These are phyloP conservation scores for Jaenimonas drosophilae DNA, from an alignment of 208 protist species.

Conservation along the genomic window DNA sequence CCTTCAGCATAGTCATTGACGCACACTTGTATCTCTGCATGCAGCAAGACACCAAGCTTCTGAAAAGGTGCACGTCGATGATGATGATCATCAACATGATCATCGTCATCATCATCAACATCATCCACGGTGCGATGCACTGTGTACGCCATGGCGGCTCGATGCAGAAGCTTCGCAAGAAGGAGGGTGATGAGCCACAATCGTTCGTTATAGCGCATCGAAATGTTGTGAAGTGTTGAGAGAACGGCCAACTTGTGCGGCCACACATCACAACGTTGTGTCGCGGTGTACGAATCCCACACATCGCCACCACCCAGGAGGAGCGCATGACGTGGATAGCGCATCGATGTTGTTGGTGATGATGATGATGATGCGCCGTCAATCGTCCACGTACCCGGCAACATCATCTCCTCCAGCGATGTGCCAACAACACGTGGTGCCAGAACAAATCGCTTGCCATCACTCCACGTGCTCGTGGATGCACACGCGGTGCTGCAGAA, in stretches of 20 bases:
- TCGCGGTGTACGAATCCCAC: conserved; percentile 3
- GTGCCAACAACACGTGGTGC: no score
- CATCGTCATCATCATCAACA: no score
- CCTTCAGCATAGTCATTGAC: conserved; percentile 25
- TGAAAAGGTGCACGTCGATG: no score
- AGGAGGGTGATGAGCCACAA: conserved; percentile 31
- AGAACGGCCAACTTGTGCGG: conserved; percentile 12
- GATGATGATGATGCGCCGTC: no score
- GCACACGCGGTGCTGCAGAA: conserved; percentile 11
- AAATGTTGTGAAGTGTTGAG: conserved; percentile 21
- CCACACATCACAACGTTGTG: conserved; percentile 9
- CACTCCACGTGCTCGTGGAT: conserved; percentile 2
- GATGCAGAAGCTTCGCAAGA: conserved; percentile 16
- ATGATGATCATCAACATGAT: no score
- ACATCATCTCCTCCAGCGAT: no score
- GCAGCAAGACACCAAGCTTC: no score
- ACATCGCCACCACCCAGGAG: no score
- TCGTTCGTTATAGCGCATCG: conserved; percentile 26
- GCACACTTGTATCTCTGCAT: conserved; percentile 20
- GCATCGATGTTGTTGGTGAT: no score
- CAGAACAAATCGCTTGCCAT: conserved; percentile 15
- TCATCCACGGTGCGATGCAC: no score
- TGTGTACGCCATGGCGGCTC: conserved; percentile 1
- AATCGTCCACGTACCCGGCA: no score
- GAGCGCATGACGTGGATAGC: no score